Conservation (phyloP, 208 protist species). For the Trichomonas tenax region DNA sequence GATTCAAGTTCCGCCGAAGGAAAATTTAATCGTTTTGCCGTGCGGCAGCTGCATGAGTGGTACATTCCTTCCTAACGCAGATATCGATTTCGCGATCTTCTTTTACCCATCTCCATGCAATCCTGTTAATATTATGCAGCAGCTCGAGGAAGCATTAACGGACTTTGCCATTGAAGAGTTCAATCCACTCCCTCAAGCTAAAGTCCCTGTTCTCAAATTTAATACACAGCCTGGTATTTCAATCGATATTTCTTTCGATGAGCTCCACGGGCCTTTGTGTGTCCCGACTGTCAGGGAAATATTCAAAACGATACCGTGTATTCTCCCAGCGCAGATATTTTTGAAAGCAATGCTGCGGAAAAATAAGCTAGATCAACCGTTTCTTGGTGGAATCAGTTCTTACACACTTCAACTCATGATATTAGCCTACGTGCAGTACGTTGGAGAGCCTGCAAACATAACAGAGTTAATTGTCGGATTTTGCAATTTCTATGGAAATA, state of each 20-base stretch:
- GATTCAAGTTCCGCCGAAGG: too few species aligned
- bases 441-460: not conserved
- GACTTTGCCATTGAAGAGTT: not conserved
- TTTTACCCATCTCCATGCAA: not conserved
- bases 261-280: not conserved
- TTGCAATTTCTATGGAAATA: not conserved
- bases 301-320: not conserved
- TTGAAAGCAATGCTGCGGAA: not conserved
- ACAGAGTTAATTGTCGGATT: not conserved
- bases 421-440: not conserved
- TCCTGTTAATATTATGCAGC: not conserved
- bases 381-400: not conserved
- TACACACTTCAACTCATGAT: slow-evolving; percentile 1
- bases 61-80: not conserved
- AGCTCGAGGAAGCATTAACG: not conserved
- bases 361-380: not conserved
- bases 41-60: not conserved
- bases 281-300: not conserved
- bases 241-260: not conserved
- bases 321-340: not conserved
- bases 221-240: not conserved
- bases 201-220: not conserved
- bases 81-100: not conserved
- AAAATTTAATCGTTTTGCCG: not conserved
- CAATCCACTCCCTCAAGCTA: not conserved